phyloP scores from a whole-genome alignment of 768 basidiomycete genomes.

The Amyloporia xantha region DNA sequence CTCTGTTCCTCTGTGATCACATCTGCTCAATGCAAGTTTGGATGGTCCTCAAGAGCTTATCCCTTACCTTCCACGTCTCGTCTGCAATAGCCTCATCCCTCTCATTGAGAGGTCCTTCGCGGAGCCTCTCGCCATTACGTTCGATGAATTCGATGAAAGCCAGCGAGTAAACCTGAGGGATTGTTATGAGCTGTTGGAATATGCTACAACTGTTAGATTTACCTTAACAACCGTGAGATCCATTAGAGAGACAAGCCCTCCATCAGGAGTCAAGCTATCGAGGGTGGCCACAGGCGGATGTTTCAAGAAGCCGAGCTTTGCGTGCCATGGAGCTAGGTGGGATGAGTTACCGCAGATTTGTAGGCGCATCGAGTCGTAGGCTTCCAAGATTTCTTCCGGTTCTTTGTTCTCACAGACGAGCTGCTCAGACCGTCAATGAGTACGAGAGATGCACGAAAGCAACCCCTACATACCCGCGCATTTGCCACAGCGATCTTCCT shows the following conservation, averaged over 20 bases:
- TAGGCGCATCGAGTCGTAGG: conserved; percentile 61
- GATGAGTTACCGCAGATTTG: conserved; percentile 79
- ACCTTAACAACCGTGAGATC: conserved; percentile 71
- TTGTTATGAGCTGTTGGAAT: background rate
- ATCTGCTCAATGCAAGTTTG: no score
- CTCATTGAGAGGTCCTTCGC: conserved; percentile 60
- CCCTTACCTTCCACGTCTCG: conserved; percentile 70
- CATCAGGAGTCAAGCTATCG: conserved; percentile 72
- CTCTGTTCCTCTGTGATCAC: conserved; percentile 42
- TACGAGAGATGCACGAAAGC: background rate
- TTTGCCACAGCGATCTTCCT: conserved; percentile 79
- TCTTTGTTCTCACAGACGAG: conserved; percentile 50
- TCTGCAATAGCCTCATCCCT: conserved; percentile 57
- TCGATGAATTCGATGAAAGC: conserved; percentile 71
- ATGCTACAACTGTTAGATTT: background rate
- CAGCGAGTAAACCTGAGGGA: conserved; percentile 56
- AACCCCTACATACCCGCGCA: conserved; percentile 53
- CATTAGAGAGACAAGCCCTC: conserved; percentile 70
- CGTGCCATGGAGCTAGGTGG: conserved; percentile 82
- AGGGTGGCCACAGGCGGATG: conserved; percentile 69
- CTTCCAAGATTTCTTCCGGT: conserved; percentile 76
- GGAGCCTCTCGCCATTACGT: conserved; percentile 40
- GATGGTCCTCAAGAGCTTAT: no score
- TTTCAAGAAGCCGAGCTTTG: conserved; percentile 73
- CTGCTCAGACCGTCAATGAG: background rate